Evolutionary conservation across 2,329 filamentous ascomycete genomes (phyloP).

Genomic region (Exophiala viscosa): DNA sequence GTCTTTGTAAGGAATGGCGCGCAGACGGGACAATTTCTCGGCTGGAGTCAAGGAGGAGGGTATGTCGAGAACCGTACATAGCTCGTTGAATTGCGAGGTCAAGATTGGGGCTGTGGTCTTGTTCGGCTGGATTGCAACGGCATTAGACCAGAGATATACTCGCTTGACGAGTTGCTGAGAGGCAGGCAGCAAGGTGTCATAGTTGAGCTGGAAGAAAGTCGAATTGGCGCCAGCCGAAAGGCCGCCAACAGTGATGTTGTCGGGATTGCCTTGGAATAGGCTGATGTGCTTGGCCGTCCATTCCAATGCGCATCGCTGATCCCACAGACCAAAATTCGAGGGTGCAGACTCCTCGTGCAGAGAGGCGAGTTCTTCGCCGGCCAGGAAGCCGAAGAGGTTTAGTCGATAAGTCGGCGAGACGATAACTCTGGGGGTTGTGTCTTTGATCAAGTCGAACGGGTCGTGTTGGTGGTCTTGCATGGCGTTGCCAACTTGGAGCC

Average conservation of each 20-base stretch:
- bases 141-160: conserved; percentile 46
- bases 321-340: conserved; percentile 45
- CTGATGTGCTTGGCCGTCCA: conserved; percentile 51
- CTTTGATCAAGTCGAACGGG: conserved; percentile 43
- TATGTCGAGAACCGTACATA: conserved; percentile 38
- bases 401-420: conserved; percentile 49
- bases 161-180: conserved; percentile 33
- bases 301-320: conserved; percentile 49
- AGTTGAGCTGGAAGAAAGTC: conserved; percentile 41
- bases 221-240: conserved; percentile 46
- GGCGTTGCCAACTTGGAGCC: conserved; percentile 48
- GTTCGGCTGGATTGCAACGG: conserved; percentile 45
- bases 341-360: conserved; percentile 33
- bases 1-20: conserved; percentile 32
- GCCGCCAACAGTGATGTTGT: conserved; percentile 46
- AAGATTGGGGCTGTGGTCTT: conserved; percentile 33
- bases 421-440: conserved; percentile 34
- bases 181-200: conserved; percentile 33
- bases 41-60: conserved; percentile 20
- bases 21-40: conserved; percentile 35
- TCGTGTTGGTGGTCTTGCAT: conserved; percentile 43
- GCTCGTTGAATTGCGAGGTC: conserved; percentile 43
- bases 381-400: conserved; percentile 50
- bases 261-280: conserved; percentile 45
- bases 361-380: conserved; percentile 37